Percentiles rank a stretch among this genome's conserved stretches.
These are phyloP conservation scores for Fusarium napiforme DNA, from an alignment of 2,329 filamentous ascomycete species.

Conservation along the genomic window DNA sequence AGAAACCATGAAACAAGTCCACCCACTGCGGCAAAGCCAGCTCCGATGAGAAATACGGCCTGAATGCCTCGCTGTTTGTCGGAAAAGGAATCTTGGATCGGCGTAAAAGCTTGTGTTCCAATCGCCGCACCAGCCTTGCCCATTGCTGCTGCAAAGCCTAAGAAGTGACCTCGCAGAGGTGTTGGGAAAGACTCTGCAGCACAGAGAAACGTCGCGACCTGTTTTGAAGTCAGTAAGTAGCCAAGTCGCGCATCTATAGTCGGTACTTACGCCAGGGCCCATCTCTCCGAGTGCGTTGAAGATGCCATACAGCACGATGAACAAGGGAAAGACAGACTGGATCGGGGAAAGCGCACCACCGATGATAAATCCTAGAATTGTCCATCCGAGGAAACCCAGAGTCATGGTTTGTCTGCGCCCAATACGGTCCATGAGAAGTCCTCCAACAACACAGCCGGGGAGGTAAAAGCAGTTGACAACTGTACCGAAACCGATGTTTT, in stretches of 20 bases:
- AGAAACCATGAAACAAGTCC: not conserved
- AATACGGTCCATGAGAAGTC: not conserved
- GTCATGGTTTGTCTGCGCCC: slow-evolving; percentile 1
- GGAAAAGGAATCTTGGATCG: not conserved
- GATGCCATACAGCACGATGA: slow-evolving; percentile 1
- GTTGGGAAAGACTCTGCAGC: not conserved
- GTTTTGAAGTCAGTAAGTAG: no score
- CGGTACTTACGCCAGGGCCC: not conserved
- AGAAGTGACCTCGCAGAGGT: not conserved
- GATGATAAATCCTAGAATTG: not conserved
- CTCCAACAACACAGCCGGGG: not conserved
- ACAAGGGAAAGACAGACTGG: not conserved
- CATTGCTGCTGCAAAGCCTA: not conserved
- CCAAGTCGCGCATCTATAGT: no score
- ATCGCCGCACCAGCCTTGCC: not conserved
- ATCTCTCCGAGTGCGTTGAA: slow-evolving; percentile 1
- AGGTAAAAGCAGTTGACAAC: not conserved
- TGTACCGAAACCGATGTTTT: not conserved
- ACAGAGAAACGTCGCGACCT: not conserved
- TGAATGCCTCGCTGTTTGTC: not conserved
- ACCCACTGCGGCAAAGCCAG: not conserved
- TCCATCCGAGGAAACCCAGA: not conserved
- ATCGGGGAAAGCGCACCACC: not conserved
- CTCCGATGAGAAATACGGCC: not conserved
- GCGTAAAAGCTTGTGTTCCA: not conserved